Base-by-base conservation (phyloP, 257 asterid genomes). In the Apocynum venetum region DNA sequence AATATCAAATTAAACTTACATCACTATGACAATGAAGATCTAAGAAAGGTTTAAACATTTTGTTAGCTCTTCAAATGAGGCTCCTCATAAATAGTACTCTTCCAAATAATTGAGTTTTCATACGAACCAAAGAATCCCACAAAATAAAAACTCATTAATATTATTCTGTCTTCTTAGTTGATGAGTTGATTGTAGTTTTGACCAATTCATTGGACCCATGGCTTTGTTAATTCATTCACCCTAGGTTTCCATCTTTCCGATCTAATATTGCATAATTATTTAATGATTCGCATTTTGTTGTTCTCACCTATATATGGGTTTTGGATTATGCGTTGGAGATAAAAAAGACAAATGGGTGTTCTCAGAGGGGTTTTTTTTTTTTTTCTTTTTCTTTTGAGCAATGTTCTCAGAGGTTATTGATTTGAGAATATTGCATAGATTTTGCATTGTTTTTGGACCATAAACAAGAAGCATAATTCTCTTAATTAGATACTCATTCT, bases 181-280 rank as follows among this genome's bases (percentile, higher is more conserved):
- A 73, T 35, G 20, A 41, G 41, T 48, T 53, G 49, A 59, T 72
- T 60, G 73, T 71, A 72, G 44, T 43, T 53, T 36, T 75, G 83
- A 68, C 80, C 41, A 73, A 72, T 72, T 66, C 77, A 46, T 71
- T 73, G 81, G 80, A 78, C 65, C 65, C 80, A 78, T 75, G 78
- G 59, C 31, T 25, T 25, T 25, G 31, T 25, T 25, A 25, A 25
- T 25, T 25, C 31, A 25, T 25, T 25, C 31, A 25, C 31, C 31
- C 0, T 25, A 25, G 31, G 31, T 25, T 25, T 25, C 31, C 31
- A 25, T 25, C 31, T 25, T 25, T 25, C 31, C 31, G 31, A 25
- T 25, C 31, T 25, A 25, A 25, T 25, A 25, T 25, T 25, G 0
- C 31, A 25, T 25, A 25, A 46, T 59, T 36, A 25, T 70, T 64